These are phyloP conservation scores for Diversispora epigaea DNA, from an alignment of 192 early-diverging fungal species.

Conservation along the genomic window DNA sequence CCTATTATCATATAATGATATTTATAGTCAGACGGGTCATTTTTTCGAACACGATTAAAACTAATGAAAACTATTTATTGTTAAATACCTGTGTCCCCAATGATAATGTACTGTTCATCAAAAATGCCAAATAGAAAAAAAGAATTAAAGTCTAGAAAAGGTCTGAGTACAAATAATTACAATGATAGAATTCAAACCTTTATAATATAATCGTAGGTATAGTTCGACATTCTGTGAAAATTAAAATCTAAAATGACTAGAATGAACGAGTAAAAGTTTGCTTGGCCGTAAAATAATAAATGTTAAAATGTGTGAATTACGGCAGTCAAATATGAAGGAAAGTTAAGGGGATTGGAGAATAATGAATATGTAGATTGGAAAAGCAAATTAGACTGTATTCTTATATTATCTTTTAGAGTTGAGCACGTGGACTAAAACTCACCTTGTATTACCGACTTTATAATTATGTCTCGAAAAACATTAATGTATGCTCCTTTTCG, in stretches of 20 bases:
- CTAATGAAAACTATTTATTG: neutral
- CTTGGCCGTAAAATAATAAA: neutral
- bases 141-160: neutral
- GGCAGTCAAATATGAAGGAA: neutral
- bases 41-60: neutral
- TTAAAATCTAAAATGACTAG: neutral
- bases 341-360: slow-evolving; percentile 1
- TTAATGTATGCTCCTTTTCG: too few species aligned
- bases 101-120: slow-evolving; percentile 71
- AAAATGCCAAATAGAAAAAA: slow-evolving; percentile 3
- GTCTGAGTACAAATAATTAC: neutral
- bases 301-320: neutral
- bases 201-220: slow-evolving; percentile 63
- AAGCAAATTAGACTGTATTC: too few species aligned
- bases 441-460: too few species aligned
- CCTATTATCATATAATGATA: slow-evolving; percentile 45
- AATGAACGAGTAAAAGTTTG: slow-evolving; percentile 14
- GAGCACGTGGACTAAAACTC: too few species aligned
- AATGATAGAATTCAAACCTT: slow-evolving; percentile 42
- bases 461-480: too few species aligned
- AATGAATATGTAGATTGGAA: too few species aligned
- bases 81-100: slow-evolving; percentile 73
- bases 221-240: slow-evolving; percentile 41
- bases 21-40: neutral
- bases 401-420: too few species aligned